Evolutionary conservation across 75 land plant genomes (phyloP).

Genomic region (Pinus taeda): DNA sequence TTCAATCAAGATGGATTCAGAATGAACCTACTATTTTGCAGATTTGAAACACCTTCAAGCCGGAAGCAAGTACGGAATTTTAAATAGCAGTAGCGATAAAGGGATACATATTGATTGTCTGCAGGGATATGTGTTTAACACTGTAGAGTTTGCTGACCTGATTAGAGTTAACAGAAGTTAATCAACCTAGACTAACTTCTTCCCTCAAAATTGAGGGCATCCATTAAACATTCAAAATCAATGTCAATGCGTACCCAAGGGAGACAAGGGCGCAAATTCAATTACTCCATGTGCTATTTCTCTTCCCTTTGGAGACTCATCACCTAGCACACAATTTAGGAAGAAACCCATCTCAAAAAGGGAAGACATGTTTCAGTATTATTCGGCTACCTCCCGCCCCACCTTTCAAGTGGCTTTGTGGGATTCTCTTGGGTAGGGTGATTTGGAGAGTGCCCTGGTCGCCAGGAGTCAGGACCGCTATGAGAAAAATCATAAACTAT

Average conservation of each 20-base stretch:
- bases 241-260: background rate
- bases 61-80: background rate
- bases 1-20: background rate
- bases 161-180: background rate
- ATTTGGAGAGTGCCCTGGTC: too few species aligned
- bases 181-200: background rate
- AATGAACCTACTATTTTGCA: background rate
- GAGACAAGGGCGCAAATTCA: background rate
- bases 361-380: background rate
- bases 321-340: too few species aligned
- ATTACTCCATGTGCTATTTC: background rate
- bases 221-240: background rate
- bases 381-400: background rate
- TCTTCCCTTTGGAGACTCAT: background rate
- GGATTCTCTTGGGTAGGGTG: too few species aligned
- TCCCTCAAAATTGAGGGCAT: background rate
- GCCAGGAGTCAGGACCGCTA: too few species aligned
- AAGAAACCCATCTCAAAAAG: background rate
- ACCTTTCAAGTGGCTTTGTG: too few species aligned
- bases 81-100: background rate
- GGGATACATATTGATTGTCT: background rate
- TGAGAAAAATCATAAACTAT: too few species aligned
- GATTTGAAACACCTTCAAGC: background rate
- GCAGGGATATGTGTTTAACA: background rate
- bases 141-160: background rate